Evolutionary conservation across 2,329 filamentous ascomycete species (phyloP).

Genomic region (Epichloe hybrida): DNA sequence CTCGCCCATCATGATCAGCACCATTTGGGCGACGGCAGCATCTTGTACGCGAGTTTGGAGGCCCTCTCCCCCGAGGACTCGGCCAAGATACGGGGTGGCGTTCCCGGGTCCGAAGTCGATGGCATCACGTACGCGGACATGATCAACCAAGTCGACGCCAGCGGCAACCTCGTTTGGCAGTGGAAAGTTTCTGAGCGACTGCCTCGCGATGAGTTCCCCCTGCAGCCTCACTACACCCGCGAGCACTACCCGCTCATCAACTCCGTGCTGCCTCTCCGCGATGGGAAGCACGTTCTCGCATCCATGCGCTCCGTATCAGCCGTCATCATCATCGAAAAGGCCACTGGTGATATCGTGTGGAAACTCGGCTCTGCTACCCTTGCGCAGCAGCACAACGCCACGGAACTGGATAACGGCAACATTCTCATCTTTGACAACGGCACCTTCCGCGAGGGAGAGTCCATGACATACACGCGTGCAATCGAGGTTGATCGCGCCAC

Average conservation of each 20-base stretch:
- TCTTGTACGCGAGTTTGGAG: conserved; percentile 16
- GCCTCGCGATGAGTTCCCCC: conserved; percentile 15
- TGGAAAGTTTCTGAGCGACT: conserved; percentile 17
- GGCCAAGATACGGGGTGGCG: conserved; percentile 14
- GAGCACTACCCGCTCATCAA: conserved; percentile 20
- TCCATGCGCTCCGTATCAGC: conserved; percentile 16
- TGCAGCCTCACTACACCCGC: conserved; percentile 17
- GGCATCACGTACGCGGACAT: conserved; percentile 17
- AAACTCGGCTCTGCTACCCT: conserved; percentile 12
- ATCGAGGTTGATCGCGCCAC: conserved; percentile 14
- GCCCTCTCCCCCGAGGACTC: conserved; percentile 13
- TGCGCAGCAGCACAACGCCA: conserved; percentile 19
- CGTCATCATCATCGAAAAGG: conserved; percentile 15
- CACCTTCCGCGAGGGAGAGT: conserved; percentile 16
- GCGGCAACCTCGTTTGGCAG: conserved; percentile 14
- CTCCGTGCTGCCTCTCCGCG: conserved; percentile 15
- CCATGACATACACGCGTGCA: conserved; percentile 14
- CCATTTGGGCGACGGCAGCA: conserved; percentile 14
- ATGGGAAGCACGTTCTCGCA: conserved; percentile 16
- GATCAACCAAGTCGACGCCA: conserved; percentile 16
- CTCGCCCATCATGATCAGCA: conserved; percentile 18
- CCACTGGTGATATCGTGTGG: conserved; percentile 16
- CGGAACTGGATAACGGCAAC: conserved; percentile 16
- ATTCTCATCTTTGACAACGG: conserved; percentile 20
- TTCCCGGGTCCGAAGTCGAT: conserved; percentile 13